Base-by-base conservation (phyloP, 495 filamentous ascomycete species). In the Clavariopsis aquatica region DNA sequence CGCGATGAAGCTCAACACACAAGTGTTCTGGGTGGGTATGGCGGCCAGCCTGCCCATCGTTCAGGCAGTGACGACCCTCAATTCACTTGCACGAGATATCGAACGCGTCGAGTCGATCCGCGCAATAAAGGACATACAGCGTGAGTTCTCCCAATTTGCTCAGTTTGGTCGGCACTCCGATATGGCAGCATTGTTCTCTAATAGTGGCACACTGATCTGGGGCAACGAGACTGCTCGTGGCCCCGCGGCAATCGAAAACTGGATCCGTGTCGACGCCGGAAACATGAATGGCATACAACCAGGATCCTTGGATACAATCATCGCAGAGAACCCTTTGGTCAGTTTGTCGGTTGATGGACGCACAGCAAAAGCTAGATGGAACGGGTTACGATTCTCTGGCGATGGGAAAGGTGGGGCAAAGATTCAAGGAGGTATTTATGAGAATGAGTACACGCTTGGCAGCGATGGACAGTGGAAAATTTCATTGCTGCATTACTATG, bases 391-490 rank as follows among this genome's bases (percentile, higher is more conserved):
- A 20, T 67, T 67, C 47, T 22, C 17, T 26, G 64, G 64, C n/a
- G 64, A 67, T 58, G 64, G 64, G 2, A 15, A 5, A 5, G 58
- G 52, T 1, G 52, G 46, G 28, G 56, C 64, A 19, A 47, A 28
- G 27, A 62, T 67, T 53, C 51, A 62, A 29, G 64, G 64, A 17
- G 64, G 64, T 1, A 67, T 62, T 45, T 67, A 67, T 27, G 57
- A 67, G 53, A 67, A 67, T 34, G 51, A 57, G 46, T 67, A 62
- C 31, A 52, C 34, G 2, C 19, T 28, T 2, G 52, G 10, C 5
- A 36, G 5, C 10, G 19, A 27, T 15, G 31, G 29, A n/a, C 17
- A 31, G 53, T 67, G 64, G 64, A 56, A 49, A 23, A 57, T 67
- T 19, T 51, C 49, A 24, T 28, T 62, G 2, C 27, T 67, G 38